phyloP scores from a whole-genome alignment of 257 asterid species.

The Solanum pinnatisectum region DNA sequence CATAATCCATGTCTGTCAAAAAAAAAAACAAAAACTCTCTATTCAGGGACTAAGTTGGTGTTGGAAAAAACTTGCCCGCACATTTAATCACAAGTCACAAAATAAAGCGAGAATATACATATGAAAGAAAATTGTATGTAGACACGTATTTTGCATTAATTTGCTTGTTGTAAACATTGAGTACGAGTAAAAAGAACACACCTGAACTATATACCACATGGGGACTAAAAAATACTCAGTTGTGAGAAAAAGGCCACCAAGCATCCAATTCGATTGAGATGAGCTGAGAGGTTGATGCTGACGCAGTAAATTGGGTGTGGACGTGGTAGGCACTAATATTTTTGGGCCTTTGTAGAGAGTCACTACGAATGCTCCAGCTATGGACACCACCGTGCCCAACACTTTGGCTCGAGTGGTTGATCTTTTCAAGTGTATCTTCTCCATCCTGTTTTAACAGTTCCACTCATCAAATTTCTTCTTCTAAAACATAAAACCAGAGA shows the following conservation, averaged over 20 bases:
- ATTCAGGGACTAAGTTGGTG: neutral
- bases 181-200: neutral
- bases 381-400: conserved; percentile 60
- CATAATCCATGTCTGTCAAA: conserved; percentile 63
- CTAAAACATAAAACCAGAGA: neutral
- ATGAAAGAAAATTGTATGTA: neutral
- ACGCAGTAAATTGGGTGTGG: neutral
- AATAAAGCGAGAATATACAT: neutral
- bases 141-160: neutral
- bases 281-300: conserved; percentile 11
- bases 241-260: conserved; percentile 64
- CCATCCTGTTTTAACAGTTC: conserved; percentile 55
- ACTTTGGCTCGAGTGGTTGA: conserved; percentile 61
- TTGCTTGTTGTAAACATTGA: neutral
- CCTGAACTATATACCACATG: conserved; percentile 91
- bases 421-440: conserved; percentile 48
- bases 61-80: neutral
- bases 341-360: conserved; percentile 77
- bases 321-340: conserved; percentile 11
- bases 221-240: conserved; percentile 70
- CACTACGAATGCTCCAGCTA: conserved; percentile 74
- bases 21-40: neutral
- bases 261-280: conserved; percentile 53
- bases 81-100: neutral
- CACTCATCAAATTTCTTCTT: neutral